Evolutionary conservation across 2,329 filamentous ascomycete species (phyloP), one percentile per base, ranked within the genome.

Genomic region (Fusarium ambrosium): DNA sequence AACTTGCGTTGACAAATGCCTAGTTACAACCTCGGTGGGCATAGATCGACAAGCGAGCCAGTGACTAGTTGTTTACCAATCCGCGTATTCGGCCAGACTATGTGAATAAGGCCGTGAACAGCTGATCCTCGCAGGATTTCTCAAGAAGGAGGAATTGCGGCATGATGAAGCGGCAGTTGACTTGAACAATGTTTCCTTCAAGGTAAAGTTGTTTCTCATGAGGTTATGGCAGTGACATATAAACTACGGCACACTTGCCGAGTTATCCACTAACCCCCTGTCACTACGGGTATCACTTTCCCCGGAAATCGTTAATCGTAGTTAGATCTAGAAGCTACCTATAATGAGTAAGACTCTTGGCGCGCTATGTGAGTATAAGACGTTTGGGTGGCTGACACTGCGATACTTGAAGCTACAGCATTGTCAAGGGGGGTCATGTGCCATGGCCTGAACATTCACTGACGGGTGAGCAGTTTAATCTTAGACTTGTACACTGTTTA

Each of bases 41-140:
- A 53, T 53, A 53, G 48, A 53, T 53, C 48, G 48, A 32, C 48
- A 53, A 53, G 27, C 48, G 48, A 53, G 27, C 48, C 48, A 53
- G 48, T 53, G 24, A n/a, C 24, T 32, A 32, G 27, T 29, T 14
- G 8, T 18, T 53, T 32, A 3, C 48, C 27, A 8, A 29, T 32
- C 48, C 48, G 48, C 27, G 48, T 53, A 53, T 53, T 53, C 48
- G 48, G 48, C 48, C 24, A 53, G 27, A 53, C 27, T 53, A n/a
- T 5, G 48, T 14, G 27, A 53, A 32, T 53, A 53, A 32, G 48
- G 48, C 48, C 48, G 48, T 32, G 18, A 53, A 53, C 48, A 53
- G 27, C 18, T 53, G 27, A 53, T 32, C 18, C 27, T 32, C 27
- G 27, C 48, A 53, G 48, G 1, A 13, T 9, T n/a, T 53, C 27